Conservation (phyloP, 1,284 basidiomycete species). For the Pseudozyma thailandica region DNA sequence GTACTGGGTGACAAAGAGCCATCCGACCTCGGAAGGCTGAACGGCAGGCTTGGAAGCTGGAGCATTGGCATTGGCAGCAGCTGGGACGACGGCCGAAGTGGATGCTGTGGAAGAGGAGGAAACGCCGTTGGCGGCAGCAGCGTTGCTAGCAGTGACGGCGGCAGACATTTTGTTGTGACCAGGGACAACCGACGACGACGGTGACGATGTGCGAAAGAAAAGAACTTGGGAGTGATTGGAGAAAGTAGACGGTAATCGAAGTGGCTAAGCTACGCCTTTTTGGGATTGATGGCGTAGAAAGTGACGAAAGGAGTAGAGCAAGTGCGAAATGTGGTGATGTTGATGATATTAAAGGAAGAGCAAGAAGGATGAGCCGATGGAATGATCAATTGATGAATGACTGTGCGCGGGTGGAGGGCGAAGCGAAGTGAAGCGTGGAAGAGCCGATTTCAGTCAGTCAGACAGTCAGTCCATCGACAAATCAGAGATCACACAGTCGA, state of each 20-base stretch:
- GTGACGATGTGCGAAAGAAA: neutral
- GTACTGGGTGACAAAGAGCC: slow-evolving; percentile 69
- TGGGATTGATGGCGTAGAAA: neutral
- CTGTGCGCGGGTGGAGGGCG: slow-evolving; percentile 12
- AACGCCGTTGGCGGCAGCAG: slow-evolving; percentile 28
- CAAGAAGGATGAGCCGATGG: slow-evolving; percentile 1
- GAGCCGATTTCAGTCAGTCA: neutral
- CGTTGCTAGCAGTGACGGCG: slow-evolving; percentile 41
- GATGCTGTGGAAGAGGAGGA: slow-evolving; percentile 17
- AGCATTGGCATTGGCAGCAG: slow-evolving; percentile 11
- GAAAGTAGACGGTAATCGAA: neutral
- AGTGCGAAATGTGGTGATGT: no score
- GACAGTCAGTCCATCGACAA: neutral
- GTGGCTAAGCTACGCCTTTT: neutral
- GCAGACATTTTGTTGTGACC: slow-evolving; percentile 25
- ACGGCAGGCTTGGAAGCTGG: slow-evolving; percentile 42
- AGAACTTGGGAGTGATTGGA: neutral
- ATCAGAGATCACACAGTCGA: neutral
- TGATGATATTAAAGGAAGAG: no score
- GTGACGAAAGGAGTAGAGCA: neutral
- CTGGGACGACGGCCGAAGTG: slow-evolving; percentile 25
- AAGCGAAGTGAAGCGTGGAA: neutral
- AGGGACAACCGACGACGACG: no score
- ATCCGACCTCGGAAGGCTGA: slow-evolving; percentile 66
- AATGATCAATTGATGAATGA: no score